Conservation (phyloP, 768 basidiomycete species). For the Suillus sp. region DNA sequence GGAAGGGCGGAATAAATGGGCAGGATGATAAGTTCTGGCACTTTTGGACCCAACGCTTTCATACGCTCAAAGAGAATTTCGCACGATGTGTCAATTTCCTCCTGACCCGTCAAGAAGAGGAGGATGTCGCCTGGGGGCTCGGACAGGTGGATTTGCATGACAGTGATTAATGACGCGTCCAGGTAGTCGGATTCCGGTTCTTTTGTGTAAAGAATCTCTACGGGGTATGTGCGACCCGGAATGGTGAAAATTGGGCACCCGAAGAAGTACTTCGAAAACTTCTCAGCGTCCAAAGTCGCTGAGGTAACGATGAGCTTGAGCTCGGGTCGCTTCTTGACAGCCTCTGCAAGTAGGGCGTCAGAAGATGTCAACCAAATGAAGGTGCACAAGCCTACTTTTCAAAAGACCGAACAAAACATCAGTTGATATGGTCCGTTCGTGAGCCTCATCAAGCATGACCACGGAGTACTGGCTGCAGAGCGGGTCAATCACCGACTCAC, state of each 20-base stretch:
- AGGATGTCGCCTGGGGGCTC: slow-evolving; percentile 97
- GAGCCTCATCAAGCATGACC: slow-evolving; percentile 98
- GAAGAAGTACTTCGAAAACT: slow-evolving; percentile 99
- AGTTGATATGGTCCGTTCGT: slow-evolving; percentile 97
- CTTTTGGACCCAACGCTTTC: slow-evolving; percentile 98
- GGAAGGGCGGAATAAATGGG: slow-evolving; percentile 98
- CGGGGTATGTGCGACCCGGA: slow-evolving; percentile 98
- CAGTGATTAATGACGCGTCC: slow-evolving; percentile 96
- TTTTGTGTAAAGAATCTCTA: slow-evolving; percentile 97
- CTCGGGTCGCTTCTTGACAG: slow-evolving; percentile 91
- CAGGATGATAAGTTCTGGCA: slow-evolving; percentile 94
- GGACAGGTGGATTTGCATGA: slow-evolving; percentile 99
- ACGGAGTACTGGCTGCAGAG: slow-evolving; percentile 92
- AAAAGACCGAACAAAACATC: slow-evolving; percentile 96
- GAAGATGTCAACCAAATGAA: background rate
- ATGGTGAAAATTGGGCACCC: slow-evolving; percentile 99
- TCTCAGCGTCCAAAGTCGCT: slow-evolving; percentile 98
- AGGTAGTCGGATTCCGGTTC: slow-evolving; percentile 98
- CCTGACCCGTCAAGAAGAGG: slow-evolving; percentile 97
- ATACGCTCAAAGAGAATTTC: slow-evolving; percentile 98
- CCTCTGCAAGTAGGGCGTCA: slow-evolving; percentile 58
- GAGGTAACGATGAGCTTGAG: slow-evolving; percentile 98
- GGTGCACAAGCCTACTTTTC: slow-evolving; percentile 48
- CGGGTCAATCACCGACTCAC: slow-evolving; percentile 96
- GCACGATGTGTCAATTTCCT: slow-evolving; percentile 97